Evolutionary conservation across 2,329 filamentous ascomycete species (phyloP).

Genomic region (Nemania serpens): DNA sequence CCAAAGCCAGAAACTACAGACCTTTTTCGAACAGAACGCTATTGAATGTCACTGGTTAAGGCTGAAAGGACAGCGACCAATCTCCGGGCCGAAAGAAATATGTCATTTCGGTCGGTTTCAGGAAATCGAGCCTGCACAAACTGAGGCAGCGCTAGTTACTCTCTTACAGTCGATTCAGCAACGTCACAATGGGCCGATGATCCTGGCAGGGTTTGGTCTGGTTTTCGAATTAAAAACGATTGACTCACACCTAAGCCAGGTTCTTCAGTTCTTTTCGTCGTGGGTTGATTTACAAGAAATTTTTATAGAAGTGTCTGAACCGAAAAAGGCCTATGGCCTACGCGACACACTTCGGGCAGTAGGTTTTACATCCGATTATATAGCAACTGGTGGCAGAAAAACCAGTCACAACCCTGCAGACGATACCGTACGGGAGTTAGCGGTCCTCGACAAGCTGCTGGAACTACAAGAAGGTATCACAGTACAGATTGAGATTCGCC

Average conservation of each 20-base stretch:
- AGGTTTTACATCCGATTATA: constrained; percentile 5
- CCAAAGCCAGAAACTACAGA: constrained; percentile 2
- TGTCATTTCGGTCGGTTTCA: constrained; percentile 14
- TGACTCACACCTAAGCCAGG: constrained; percentile 8
- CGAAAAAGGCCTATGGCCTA: constrained; percentile 5
- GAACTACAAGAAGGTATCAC: not conserved
- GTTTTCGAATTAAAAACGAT: constrained; percentile 19
- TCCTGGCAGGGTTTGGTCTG: constrained; percentile 19
- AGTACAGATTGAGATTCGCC: constrained; percentile 1
- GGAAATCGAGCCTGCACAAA: constrained; percentile 18
- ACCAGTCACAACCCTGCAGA: constrained; percentile 20
- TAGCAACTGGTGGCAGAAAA: constrained; percentile 9
- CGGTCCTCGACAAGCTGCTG: constrained; percentile 11
- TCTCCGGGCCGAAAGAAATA: constrained; percentile 7
- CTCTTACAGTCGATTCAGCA: constrained; percentile 9
- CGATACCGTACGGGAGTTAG: constrained; percentile 18
- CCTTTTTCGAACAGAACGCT: constrained; percentile 11
- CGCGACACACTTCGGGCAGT: constrained; percentile 19
- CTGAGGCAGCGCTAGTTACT: constrained; percentile 9
- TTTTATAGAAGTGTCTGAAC: constrained; percentile 1
- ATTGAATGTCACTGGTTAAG: constrained; percentile 21
- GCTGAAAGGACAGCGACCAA: constrained; percentile 7
- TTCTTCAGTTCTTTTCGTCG: constrained; percentile 19
- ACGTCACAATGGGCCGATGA: not conserved
- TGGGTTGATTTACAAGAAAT: constrained; percentile 25